phyloP scores from a whole-genome alignment of 73 alveolate genomes.

The Symbiodinium pilosum region DNA sequence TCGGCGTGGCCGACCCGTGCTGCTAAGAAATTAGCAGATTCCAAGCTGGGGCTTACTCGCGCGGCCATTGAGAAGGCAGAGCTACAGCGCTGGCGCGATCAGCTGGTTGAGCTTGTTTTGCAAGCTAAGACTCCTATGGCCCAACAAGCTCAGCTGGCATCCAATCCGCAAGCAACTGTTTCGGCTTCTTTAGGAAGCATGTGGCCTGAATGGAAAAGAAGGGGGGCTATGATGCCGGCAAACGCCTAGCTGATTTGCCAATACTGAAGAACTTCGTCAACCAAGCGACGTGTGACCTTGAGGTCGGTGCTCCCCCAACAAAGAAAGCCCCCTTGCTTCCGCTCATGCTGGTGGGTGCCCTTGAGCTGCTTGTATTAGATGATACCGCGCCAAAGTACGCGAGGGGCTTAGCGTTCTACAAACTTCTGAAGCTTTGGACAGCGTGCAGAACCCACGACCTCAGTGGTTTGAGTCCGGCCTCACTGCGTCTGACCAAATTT shows the following conservation, averaged over 20 bases:
- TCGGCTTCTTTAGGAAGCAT: not conserved
- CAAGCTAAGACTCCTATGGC: not conserved
- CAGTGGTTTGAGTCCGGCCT: constrained; percentile 6
- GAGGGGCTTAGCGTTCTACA: not conserved
- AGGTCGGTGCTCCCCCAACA: constrained; percentile 26
- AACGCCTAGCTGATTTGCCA: not conserved
- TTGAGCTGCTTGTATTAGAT: not conserved
- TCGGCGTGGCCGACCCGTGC: not conserved
- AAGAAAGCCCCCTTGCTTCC: constrained; percentile 14
- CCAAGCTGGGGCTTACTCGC: not conserved
- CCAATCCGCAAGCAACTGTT: not conserved
- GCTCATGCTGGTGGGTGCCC: not conserved
- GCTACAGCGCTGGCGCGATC: not conserved
- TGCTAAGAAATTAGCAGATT: not conserved
- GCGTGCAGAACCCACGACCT: constrained; percentile 1
- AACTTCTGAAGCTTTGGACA: constrained; percentile 30
- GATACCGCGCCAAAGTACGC: not conserved
- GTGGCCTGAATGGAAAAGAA: not conserved
- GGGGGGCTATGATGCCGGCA: not conserved
- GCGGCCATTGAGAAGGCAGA: not conserved
- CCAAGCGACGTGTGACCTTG: constrained; percentile 29
- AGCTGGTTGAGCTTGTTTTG: not conserved
- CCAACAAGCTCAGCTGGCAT: not conserved
- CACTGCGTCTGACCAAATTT: not conserved
- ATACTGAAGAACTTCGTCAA: not conserved